Evolutionary conservation across 805 yeast species (phyloP).

Genomic region (Zygoascus bituminiphila): DNA sequence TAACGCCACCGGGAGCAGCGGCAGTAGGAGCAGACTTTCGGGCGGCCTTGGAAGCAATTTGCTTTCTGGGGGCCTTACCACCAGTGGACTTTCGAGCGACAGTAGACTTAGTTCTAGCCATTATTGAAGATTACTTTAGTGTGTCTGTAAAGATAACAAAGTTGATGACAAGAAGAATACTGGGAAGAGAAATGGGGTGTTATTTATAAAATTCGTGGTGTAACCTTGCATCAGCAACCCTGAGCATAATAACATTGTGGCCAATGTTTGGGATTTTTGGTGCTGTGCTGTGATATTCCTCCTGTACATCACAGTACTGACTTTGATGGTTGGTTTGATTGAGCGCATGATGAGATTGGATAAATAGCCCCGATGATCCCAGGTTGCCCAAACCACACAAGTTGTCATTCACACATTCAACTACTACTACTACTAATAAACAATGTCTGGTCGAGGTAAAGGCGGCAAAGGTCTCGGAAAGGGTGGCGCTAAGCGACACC

Average conservation of each 20-base stretch:
- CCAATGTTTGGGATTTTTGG: not conserved
- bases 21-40: conserved; percentile 77
- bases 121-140: conserved; percentile 25
- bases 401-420: conserved; percentile 1
- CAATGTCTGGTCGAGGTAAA: conserved; percentile 91
- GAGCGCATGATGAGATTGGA: not conserved
- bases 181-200: conserved; percentile 5
- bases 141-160: not conserved
- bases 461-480: conserved; percentile 99
- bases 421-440: conserved; percentile 1
- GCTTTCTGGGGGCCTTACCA: conserved; percentile 92
- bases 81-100: conserved; percentile 80
- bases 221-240: not conserved
- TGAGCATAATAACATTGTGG: not conserved
- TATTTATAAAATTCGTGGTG: conserved; percentile 6
- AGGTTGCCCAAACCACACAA: too few species aligned
- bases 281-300: conserved; percentile 5
- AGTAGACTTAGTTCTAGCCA: conserved; percentile 83
- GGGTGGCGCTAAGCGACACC: conserved; percentile 99
- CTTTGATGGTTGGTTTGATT: not conserved
- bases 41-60: conserved; percentile 84
- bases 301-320: conserved; percentile 4
- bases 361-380: not conserved
- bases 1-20: conserved; percentile 75
- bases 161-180: conserved; percentile 3